Conservation (phyloP, 2,329 filamentous ascomycete species). For the Canariomyces notabilis region DNA sequence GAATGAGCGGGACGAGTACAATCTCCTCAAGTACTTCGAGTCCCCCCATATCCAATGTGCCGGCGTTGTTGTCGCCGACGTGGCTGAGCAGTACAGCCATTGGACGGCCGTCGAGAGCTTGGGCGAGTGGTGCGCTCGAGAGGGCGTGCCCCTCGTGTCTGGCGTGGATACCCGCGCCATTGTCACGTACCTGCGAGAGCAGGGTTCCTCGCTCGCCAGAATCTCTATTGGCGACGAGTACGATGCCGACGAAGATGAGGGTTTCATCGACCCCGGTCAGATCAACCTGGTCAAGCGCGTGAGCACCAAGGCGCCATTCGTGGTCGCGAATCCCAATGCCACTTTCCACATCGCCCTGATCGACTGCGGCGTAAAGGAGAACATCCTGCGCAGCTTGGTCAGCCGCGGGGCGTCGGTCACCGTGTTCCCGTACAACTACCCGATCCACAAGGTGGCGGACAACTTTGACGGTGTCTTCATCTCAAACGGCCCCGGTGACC, state of each 20-base stretch:
- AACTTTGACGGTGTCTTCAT: conserved; percentile 99
- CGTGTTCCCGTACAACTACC: conserved; percentile 93
- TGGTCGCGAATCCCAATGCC: conserved; percentile 78
- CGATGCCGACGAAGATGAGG: conserved; percentile 95
- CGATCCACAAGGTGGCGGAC: conserved; percentile 95
- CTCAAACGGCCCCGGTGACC: conserved; percentile 96
- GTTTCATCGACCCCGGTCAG: conserved; percentile 88
- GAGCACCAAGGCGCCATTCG: conserved; percentile 96
- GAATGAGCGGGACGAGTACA: conserved; percentile 74
- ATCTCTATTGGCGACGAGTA: conserved; percentile 97
- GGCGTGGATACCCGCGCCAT: conserved; percentile 96
- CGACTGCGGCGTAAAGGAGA: conserved; percentile 99
- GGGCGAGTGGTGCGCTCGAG: conserved; percentile 88
- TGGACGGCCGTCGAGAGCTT: conserved; percentile 97
- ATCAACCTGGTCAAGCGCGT: conserved; percentile 96
- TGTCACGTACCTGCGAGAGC: conserved; percentile 91
- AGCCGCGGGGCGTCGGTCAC: conserved; percentile 88
- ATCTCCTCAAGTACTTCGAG: conserved; percentile 95
- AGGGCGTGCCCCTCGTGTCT: conserved; percentile 92
- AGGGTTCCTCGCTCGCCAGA: conserved; percentile 89
- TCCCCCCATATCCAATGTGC: conserved; percentile 95
- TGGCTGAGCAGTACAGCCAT: conserved; percentile 90
- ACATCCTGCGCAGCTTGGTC: conserved; percentile 93
- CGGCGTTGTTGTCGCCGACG: conserved; percentile 92
- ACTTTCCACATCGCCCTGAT: conserved; percentile 88